phyloP scores from a whole-genome alignment of 1,284 basidiomycete species.

The Bondarzewia mesenterica region DNA sequence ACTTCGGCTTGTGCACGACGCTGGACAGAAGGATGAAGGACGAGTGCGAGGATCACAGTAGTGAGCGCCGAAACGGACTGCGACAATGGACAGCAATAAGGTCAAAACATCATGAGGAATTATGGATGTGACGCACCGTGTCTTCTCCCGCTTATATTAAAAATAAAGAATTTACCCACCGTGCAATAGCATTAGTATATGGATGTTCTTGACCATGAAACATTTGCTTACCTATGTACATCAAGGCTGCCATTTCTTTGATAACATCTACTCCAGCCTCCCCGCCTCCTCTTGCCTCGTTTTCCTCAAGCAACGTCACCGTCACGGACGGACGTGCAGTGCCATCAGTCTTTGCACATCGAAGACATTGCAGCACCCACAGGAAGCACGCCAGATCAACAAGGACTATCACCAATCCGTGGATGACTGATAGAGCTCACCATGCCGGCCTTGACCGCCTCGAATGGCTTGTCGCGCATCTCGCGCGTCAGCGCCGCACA shows the following conservation, averaged over 20 bases:
- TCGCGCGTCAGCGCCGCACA: not conserved
- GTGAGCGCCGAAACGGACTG: not conserved
- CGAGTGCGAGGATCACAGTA: slow-evolving; percentile 12
- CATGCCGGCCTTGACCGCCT: not conserved
- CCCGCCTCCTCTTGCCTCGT: not conserved
- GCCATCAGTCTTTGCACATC: not conserved
- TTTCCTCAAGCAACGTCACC: not conserved
- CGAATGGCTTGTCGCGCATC: not conserved
- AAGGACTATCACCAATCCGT: not conserved
- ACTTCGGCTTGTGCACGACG: slow-evolving; percentile 19
- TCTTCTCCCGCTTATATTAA: not conserved
- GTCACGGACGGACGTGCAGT: not conserved
- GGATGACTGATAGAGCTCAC: not conserved
- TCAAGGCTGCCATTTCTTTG: not conserved
- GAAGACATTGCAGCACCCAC: too few species aligned
- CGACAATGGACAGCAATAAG: not conserved
- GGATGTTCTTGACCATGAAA: too few species aligned
- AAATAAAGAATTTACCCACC: not conserved
- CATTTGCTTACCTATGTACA: not conserved
- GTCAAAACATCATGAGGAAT: too few species aligned
- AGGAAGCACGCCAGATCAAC: too few species aligned
- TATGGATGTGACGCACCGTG: not conserved
- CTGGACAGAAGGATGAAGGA: slow-evolving; percentile 17
- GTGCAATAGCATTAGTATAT: too few species aligned
- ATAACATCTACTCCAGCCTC: not conserved